Evolutionary conservation across 75 land plant genomes (phyloP).

Genomic region (Larix kaempferi): DNA sequence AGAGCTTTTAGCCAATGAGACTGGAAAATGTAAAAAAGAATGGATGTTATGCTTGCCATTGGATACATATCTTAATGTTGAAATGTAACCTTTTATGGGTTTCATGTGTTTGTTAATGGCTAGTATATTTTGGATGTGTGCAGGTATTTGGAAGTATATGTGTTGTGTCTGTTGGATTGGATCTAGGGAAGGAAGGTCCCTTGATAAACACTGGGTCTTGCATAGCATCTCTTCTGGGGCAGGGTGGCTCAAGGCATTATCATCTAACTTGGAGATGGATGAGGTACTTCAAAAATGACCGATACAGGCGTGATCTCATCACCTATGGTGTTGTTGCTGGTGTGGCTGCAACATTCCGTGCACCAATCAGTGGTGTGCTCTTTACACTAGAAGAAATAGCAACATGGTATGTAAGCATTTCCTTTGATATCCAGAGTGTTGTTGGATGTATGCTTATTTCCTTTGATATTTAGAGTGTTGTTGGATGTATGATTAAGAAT

Average conservation of each 20-base stretch:
- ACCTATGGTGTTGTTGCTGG: constrained; percentile 90
- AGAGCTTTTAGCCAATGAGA: no score
- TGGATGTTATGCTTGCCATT: no score
- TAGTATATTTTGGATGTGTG: no score
- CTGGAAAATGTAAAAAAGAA: no score
- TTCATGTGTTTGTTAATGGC: no score
- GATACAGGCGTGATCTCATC: constrained; percentile 80
- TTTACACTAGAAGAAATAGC: constrained; percentile 86
- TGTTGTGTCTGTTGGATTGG: constrained; percentile 76
- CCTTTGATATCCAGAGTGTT: no score
- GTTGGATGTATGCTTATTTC: no score
- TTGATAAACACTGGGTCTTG: constrained; percentile 81
- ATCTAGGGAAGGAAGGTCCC: constrained; percentile 90
- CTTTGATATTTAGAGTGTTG: no score
- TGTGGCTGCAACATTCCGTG: constrained; percentile 81
- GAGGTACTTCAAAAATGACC: constrained; percentile 74
- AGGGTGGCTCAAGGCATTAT: constrained; percentile 72
- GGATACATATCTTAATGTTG: no score
- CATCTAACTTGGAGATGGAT: constrained; percentile 76
- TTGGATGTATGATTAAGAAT: no score
- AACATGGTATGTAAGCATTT: constrained; percentile 42
- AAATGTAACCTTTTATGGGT: no score
- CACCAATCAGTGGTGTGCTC: constrained; percentile 92
- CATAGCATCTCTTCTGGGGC: constrained; percentile 73
- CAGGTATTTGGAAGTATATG: constrained; percentile 86